These are phyloP conservation scores for Aspergillus sparsus DNA, from an alignment of 495 filamentous ascomycete genomes.

Conservation along the genomic window DNA sequence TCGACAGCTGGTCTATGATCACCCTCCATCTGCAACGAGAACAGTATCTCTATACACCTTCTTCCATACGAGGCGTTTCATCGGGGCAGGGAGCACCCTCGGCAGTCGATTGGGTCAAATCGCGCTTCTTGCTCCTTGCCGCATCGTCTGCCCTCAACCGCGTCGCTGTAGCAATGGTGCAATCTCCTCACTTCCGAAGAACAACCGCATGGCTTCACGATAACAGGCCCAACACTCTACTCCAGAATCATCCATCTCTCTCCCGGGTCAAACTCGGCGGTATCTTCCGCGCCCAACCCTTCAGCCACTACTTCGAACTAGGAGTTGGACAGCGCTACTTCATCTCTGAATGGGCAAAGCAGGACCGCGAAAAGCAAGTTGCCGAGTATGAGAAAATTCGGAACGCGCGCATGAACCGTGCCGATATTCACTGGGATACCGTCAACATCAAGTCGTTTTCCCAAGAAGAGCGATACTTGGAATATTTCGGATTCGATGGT, in stretches of 20 bases:
- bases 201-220: slow-evolving; percentile 22
- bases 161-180: slow-evolving; percentile 38
- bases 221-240: slow-evolving; percentile 5
- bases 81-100: slow-evolving; percentile 21
- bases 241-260: slow-evolving; percentile 11
- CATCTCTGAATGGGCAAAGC: slow-evolving; percentile 30
- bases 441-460: not conserved
- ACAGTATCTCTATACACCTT: slow-evolving; percentile 29
- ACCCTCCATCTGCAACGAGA: slow-evolving; percentile 36
- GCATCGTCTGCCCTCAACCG: slow-evolving; percentile 31
- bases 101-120: slow-evolving; percentile 34
- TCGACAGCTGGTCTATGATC: slow-evolving; percentile 45
- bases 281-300: slow-evolving; percentile 45
- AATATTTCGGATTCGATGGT: not conserved
- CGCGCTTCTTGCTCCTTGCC: slow-evolving; percentile 25
- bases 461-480: not conserved
- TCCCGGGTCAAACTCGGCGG: slow-evolving; percentile 40
- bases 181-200: slow-evolving; percentile 23
- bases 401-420: not conserved
- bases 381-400: not conserved
- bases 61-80: not conserved
- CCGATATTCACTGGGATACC: not conserved
- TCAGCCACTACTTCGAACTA: slow-evolving; percentile 38
- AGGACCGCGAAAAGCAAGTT: not conserved
- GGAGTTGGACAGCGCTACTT: slow-evolving; percentile 36